A percentile compares a stretch with the other conserved stretches of the same genome.
phyloP scores from a whole-genome alignment of 257 asterid genomes.

The Petunia axillaris region DNA sequence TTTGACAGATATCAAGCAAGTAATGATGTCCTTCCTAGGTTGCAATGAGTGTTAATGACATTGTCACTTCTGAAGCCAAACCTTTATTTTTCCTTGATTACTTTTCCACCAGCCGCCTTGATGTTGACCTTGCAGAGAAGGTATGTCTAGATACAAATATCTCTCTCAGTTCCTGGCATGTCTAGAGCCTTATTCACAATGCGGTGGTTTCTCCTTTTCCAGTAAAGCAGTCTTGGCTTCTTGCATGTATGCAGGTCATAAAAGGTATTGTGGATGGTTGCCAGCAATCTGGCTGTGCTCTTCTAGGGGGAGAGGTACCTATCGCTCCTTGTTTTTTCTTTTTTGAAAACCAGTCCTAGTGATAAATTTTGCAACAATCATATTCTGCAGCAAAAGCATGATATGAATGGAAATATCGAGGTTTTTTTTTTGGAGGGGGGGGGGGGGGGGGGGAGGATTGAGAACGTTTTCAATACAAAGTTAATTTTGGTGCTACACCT shows the following conservation, averaged over 20 bases:
- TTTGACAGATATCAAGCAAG: neutral
- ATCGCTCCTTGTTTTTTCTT: neutral
- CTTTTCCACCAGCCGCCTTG: conserved; percentile 87
- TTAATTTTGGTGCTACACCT: neutral
- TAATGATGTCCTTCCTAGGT: conserved; percentile 53
- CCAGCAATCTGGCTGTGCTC: conserved; percentile 82
- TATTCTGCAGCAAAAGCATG: neutral
- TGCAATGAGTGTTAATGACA: conserved; percentile 99
- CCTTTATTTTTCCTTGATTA: conserved; percentile 97
- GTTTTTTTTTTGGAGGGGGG: neutral
- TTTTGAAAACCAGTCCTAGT: neutral
- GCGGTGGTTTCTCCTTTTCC: neutral
- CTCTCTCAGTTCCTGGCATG: neutral
- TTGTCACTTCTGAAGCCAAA: conserved; percentile 95
- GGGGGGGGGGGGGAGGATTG: too few relatives aligned
- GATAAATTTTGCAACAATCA: neutral
- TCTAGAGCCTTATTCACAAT: neutral
- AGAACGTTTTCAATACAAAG: neutral
- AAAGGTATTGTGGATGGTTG: conserved; percentile 95
- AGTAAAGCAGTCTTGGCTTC: neutral
- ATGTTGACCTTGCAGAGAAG: conserved; percentile 97
- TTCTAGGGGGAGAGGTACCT: conserved; percentile 95
- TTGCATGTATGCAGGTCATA: conserved; percentile 64
- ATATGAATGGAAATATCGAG: neutral
- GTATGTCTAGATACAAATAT: conserved; percentile 34